A percentile compares a stretch with the other conserved stretches of the same genome.
These are phyloP conservation scores for Aspergillus tamarii DNA, from an alignment of 2,329 filamentous ascomycete species.

Conservation along the genomic window DNA sequence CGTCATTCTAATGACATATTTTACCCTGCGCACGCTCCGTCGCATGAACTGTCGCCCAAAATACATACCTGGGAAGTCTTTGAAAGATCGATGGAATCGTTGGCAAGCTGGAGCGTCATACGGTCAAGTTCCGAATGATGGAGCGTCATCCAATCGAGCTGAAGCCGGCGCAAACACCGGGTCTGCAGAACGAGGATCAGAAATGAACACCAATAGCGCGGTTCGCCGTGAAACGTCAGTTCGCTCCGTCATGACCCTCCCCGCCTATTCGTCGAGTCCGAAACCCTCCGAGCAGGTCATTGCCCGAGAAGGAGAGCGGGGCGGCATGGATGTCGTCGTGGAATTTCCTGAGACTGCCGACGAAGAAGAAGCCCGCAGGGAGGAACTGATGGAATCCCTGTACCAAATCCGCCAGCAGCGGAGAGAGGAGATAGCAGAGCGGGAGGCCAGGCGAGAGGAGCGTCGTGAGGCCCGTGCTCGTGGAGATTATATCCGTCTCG, in stretches of 20 bases:
- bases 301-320: conserved; percentile 86
- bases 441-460: conserved; percentile 72
- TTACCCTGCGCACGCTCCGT: conserved; percentile 48
- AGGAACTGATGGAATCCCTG: conserved; percentile 88
- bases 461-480: conserved; percentile 72
- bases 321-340: conserved; percentile 85
- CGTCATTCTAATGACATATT: conserved; percentile 35
- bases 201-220: conserved; percentile 34
- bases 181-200: conserved; percentile 30
- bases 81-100: conserved; percentile 56
- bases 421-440: conserved; percentile 73
- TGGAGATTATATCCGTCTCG: conserved; percentile 71
- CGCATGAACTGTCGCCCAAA: conserved; percentile 51
- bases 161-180: conserved; percentile 32
- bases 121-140: conserved; percentile 39
- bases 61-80: conserved; percentile 53
- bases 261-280: conserved; percentile 75
- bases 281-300: conserved; percentile 79
- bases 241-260: conserved; percentile 91
- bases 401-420: conserved; percentile 86
- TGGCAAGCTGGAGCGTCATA: conserved; percentile 52
- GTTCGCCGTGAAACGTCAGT: conserved; percentile 85
- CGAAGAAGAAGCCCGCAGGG: conserved; percentile 75
- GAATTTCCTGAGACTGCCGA: conserved; percentile 81
- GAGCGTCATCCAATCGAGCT: conserved; percentile 21